Conservation (phyloP, 352 stramenopile genomes). For the Phytophthora citricola region DNA sequence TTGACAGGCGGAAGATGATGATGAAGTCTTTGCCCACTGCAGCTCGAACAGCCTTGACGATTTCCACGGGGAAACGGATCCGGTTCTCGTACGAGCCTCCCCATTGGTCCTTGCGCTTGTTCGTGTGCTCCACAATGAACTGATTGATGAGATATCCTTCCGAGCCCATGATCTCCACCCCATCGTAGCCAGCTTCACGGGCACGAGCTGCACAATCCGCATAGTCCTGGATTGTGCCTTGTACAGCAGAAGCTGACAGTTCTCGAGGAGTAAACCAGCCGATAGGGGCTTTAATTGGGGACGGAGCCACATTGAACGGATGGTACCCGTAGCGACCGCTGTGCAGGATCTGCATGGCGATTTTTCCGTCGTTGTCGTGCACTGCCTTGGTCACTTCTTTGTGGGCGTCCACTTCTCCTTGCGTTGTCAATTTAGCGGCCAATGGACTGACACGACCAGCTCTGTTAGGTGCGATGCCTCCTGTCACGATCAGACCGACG, state of each 20-base stretch:
- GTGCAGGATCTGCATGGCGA: slow-evolving; percentile 94
- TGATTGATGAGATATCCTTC: slow-evolving; percentile 99
- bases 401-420: slow-evolving; percentile 90
- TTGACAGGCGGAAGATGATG: slow-evolving; percentile 97
- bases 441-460: slow-evolving; percentile 93
- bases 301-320: slow-evolving; percentile 94
- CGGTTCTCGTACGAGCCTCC: slow-evolving; percentile 95
- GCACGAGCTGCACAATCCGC: slow-evolving; percentile 86
- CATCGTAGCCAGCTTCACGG: slow-evolving; percentile 95
- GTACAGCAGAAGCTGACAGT: slow-evolving; percentile 83
- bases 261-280: slow-evolving; percentile 91
- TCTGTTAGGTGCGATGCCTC: slow-evolving; percentile 94
- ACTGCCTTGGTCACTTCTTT: slow-evolving; percentile 94
- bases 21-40: slow-evolving; percentile 96
- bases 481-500: slow-evolving; percentile 95
- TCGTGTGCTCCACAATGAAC: slow-evolving; percentile 96
- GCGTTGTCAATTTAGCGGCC: slow-evolving; percentile 94
- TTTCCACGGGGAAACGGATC: slow-evolving; percentile 94
- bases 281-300: slow-evolving; percentile 94
- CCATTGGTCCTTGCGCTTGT: slow-evolving; percentile 95
- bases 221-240: slow-evolving; percentile 95
- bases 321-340: slow-evolving; percentile 97
- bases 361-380: slow-evolving; percentile 87
- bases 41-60: slow-evolving; percentile 91
- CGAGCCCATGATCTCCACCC: slow-evolving; percentile 98